Evolutionary conservation across 1,284 basidiomycete species (phyloP), one percentile per base, ranked within the genome.

Genomic region (Ustilago shanxiensis): DNA sequence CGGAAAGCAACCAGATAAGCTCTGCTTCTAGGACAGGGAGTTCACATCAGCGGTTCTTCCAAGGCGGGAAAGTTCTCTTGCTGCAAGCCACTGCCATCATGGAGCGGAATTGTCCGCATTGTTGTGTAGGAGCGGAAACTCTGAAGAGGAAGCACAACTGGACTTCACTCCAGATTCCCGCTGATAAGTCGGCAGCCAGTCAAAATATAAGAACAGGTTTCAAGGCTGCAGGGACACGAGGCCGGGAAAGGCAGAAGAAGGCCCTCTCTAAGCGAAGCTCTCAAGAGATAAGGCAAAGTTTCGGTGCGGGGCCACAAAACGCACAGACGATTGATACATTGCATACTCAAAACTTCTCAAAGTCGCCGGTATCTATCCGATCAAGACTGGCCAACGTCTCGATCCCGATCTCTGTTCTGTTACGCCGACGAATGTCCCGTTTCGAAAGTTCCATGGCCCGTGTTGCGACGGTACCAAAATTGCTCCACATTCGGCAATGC

Each of bases 401-500:
- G 4, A 16, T 13, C 49, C 49, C 49, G 49, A 50, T 50, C 3
- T 7, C 16, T 11, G n/a, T 20, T 44, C 20, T 20, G 41, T 44
- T 20, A 44, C 20, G 11, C 18, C 20, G 41, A 44, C n/a, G 22
- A 20, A 8, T 8, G 44, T 20, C 22, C 44, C 44, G 2, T 9
- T 11, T 49, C 5, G 47, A 49, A 49, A 49, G 26, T 49, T 49
- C 47, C 13, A 28, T 26, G 47, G 47, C 47, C 47, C 47, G 47
- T 49, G 24, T 28, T 24, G 7, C 47, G 8, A 22, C 47, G 24
- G 47, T 24, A 18, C 7, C 37, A 41, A 41, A 44, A 49, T 26
- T 49, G 47, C 60, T 55, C 60, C 60, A 62, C 60, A n/a, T 24
- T 44, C 60, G 60, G 60, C 52, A 62, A 62, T 62, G 29, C 60